A percentile compares a stretch with the other conserved stretches of the same genome.
Conservation (phyloP, 73 alveolate species). For the Paramecium pentaurelia region DNA sequence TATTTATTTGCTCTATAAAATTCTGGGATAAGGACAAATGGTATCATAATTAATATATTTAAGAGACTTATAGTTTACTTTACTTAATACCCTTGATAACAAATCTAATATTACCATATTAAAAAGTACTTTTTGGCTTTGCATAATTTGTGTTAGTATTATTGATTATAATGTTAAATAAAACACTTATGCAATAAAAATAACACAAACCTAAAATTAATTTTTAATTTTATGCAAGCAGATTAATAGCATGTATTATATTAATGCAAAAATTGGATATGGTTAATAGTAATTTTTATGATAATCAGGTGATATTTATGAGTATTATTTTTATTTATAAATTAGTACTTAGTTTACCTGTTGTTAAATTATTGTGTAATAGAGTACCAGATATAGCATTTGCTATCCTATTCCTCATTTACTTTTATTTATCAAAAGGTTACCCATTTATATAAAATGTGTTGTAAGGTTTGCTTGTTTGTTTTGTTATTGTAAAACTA, state of each 20-base stretch:
- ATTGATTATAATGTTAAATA: not conserved
- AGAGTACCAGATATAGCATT: not conserved
- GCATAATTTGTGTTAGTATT: not conserved
- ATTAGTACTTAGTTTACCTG: not conserved
- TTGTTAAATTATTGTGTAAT: not conserved
- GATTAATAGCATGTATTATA: not conserved
- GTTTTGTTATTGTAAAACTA: not conserved
- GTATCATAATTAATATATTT: not conserved
- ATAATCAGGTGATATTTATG: not conserved
- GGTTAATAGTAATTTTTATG: not conserved
- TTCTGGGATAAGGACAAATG: not conserved
- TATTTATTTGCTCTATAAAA: not conserved
- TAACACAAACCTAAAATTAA: not conserved
- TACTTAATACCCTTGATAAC: not conserved
- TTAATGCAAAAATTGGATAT: not conserved
- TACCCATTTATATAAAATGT: not conserved
- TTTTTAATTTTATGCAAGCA: not conserved
- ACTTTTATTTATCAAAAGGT: not conserved
- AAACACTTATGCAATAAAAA: not conserved
- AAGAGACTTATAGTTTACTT: conserved; percentile 4
- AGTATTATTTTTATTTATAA: not conserved
- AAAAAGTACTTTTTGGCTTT: not conserved
- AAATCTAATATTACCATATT: not conserved
- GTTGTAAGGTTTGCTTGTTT: not conserved
- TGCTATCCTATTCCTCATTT: not conserved